phyloP scores from a whole-genome alignment of 1,284 basidiomycete species.

The Malassezia globosa region DNA sequence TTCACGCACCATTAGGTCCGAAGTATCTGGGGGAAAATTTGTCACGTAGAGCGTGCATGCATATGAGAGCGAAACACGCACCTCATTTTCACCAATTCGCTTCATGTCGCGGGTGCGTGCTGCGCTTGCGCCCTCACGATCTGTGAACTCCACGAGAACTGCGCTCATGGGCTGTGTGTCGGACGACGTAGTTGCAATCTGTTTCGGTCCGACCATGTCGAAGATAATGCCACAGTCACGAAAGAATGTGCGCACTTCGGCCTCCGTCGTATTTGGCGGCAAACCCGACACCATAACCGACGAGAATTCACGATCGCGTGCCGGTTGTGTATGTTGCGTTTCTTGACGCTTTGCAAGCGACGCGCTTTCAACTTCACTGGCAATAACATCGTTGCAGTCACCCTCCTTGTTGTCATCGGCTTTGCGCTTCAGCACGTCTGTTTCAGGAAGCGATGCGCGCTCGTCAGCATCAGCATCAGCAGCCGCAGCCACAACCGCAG shows the following conservation, averaged over 20 bases:
- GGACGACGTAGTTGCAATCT: constrained; percentile 3
- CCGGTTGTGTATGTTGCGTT: neutral
- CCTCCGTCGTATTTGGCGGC: constrained; percentile 54
- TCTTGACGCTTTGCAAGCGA: constrained; percentile 28
- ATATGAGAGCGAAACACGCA: constrained; percentile 79
- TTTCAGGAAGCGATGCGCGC: constrained; percentile 19
- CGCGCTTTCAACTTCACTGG: neutral
- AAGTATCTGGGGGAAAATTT: constrained; percentile 79
- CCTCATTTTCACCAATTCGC: constrained; percentile 54
- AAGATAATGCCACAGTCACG: constrained; percentile 53
- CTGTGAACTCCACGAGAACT: constrained; percentile 48
- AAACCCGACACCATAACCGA: constrained; percentile 77
- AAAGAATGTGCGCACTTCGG: constrained; percentile 64
- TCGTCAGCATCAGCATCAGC: neutral
- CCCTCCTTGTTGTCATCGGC: constrained; percentile 21
- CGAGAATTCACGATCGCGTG: constrained; percentile 79
- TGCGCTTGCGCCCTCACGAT: constrained; percentile 54
- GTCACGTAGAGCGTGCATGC: constrained; percentile 89
- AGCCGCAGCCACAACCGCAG: constrained; percentile 43
- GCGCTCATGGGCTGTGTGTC: constrained; percentile 31
- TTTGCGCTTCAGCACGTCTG: constrained; percentile 23
- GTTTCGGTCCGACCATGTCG: constrained; percentile 28
- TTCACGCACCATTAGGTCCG: constrained; percentile 62
- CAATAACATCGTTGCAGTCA: constrained; percentile 3
- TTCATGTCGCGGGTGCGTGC: constrained; percentile 91